These are phyloP conservation scores for Aureobasidium sp. DNA, from an alignment of 2,329 filamentous ascomycete genomes.

Conservation along the genomic window DNA sequence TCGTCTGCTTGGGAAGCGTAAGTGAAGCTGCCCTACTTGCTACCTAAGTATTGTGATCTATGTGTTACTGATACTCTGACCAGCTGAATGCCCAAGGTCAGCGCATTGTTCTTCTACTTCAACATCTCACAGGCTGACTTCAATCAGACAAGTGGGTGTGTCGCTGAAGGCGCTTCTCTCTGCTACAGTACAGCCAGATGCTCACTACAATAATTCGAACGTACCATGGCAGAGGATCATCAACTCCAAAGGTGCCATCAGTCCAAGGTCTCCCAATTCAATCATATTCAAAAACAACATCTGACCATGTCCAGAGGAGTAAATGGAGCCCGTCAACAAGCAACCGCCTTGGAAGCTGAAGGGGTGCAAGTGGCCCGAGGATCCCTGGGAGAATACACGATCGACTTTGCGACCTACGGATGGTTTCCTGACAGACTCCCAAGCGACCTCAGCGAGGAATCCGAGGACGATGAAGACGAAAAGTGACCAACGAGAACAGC, in stretches of 20 bases:
- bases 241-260: slow-evolving; percentile 78
- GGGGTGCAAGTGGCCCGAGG: slow-evolving; percentile 40
- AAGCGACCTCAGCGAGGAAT: slow-evolving; percentile 21
- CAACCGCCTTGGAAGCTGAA: slow-evolving; percentile 37
- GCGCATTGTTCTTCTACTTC: background rate
- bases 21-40: slow-evolving; percentile 25
- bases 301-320: slow-evolving; percentile 26
- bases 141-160: slow-evolving; percentile 68
- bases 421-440: slow-evolving; percentile 38
- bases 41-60: background rate
- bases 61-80: background rate
- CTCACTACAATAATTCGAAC: slow-evolving; percentile 60
- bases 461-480: slow-evolving; percentile 10
- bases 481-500: background rate
- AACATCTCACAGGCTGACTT: background rate
- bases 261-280: slow-evolving; percentile 54
- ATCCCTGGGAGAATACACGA: slow-evolving; percentile 38
- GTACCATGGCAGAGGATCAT: slow-evolving; percentile 95
- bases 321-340: slow-evolving; percentile 39
- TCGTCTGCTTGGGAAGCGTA: slow-evolving; percentile 63
- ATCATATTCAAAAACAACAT: background rate
- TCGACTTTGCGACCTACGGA: slow-evolving; percentile 40
- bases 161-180: slow-evolving; percentile 78
- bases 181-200: slow-evolving; percentile 32
- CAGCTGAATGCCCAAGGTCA: slow-evolving; percentile 42